Percentiles rank a stretch among this genome's conserved stretches.
These are phyloP conservation scores for Acrasis kona DNA, from an alignment of 78 protist genomes.

Conservation along the genomic window DNA sequence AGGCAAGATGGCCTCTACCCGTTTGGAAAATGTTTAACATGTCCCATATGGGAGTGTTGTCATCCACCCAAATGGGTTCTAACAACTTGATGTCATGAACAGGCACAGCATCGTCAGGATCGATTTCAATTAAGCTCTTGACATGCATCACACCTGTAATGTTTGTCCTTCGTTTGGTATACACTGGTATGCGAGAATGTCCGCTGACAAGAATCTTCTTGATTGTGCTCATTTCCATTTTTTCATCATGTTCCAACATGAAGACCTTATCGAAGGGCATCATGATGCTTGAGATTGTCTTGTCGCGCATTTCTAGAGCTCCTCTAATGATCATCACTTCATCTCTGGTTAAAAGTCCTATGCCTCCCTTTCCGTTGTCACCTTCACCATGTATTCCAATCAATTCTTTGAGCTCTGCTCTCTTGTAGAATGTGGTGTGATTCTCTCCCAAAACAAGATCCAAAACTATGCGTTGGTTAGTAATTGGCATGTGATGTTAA, in stretches of 20 bases:
- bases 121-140: not conserved
- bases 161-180: not conserved
- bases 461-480: no score
- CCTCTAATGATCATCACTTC: slow-evolving; percentile 53
- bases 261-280: not conserved
- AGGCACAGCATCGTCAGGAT: not conserved
- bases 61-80: not conserved
- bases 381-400: slow-evolving; percentile 47
- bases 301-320: slow-evolving; percentile 49
- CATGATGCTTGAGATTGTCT: not conserved
- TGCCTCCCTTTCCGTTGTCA: not conserved
- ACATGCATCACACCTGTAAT: not conserved
- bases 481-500: no score
- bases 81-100: not conserved
- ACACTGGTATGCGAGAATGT: not conserved
- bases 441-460: slow-evolving; percentile 74
- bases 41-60: not conserved
- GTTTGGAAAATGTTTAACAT: not conserved
- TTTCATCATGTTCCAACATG: not conserved
- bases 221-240: not conserved
- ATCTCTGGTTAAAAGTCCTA: slow-evolving; percentile 21
- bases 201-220: not conserved
- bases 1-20: not conserved
- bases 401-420: slow-evolving; percentile 49
- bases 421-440: slow-evolving; percentile 56